Evolutionary conservation across 2,329 filamentous ascomycete genomes (phyloP), one percentile per base, ranked within the genome.

Genomic region (Sclerotinia nivalis): DNA sequence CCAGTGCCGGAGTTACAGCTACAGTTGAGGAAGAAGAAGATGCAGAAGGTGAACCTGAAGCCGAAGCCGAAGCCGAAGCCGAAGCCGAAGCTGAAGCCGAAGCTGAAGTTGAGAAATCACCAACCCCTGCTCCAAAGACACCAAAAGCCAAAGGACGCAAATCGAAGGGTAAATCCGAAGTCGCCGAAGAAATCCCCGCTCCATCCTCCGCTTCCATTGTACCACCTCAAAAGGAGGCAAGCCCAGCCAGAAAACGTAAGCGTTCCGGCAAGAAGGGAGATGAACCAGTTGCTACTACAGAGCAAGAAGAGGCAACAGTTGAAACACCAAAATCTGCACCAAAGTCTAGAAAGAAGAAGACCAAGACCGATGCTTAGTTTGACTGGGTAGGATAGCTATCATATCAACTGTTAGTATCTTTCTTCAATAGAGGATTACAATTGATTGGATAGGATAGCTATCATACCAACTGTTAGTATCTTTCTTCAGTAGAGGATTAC

Each of bases 191-290:
- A 25, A 52, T 68, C n/a, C 55, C 71, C 20, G 61, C 68, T 22
- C 69, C 72, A 60, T 73, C 73, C 22, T 64, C 71, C 40, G 74
- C 74, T 59, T 71, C 73, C 22, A 74, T 74, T 37, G 69, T 72
- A 22, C 69, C 56, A 15, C 69, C 70, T 25, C 73, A 76, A 70
- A 75, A 75, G 65, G 75, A 77, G 66, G 74, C 74, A 54, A 88
- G 85, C 78, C 86, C 87, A 43, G 87, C 43, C 10, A 59, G 88
- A 84, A 90, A 89, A 86, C 83, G 87, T 74, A 85, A 88, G 80
- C 82, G 87, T 71, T 81, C 82, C 13, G 86, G 85, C 6, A 89
- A 89, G 83, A 84, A 74, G 65, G 66, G 52, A 18, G 73, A 72
- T 22, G 74, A 76, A 61, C 60, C 68, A 12, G 68, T 70, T 37